Evolutionary conservation across 495 filamentous ascomycete species (phyloP).

Genomic region (Saxophila tyrrhenica): DNA sequence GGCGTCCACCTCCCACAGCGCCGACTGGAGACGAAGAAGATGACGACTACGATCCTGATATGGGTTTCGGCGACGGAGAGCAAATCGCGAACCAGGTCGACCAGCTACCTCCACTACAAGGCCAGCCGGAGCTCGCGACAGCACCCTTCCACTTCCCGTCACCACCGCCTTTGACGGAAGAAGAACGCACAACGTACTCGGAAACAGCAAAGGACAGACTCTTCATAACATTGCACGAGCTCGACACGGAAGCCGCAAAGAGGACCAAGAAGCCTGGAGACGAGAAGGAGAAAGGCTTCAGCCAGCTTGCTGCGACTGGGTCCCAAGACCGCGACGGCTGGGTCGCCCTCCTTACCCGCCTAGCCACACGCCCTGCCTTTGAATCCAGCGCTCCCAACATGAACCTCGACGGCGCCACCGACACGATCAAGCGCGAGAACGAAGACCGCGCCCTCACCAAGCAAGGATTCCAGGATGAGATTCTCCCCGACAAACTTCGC

Average conservation of each 20-base stretch:
- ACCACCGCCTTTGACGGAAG: constrained; percentile 58
- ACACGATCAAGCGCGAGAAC: constrained; percentile 41
- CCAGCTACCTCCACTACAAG: constrained; percentile 32
- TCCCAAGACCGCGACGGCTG: constrained; percentile 81
- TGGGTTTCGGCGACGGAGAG: constrained; percentile 48
- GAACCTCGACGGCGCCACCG: constrained; percentile 39
- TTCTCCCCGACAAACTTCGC: constrained; percentile 48
- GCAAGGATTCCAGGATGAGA: constrained; percentile 35
- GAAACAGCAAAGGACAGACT: constrained; percentile 60
- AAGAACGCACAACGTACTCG: constrained; percentile 56
- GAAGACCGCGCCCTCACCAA: constrained; percentile 1
- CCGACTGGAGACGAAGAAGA: constrained; percentile 57
- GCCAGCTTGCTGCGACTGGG: constrained; percentile 65
- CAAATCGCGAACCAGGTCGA: constrained; percentile 62
- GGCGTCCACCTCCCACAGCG: constrained; percentile 11
- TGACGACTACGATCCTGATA: constrained; percentile 61
- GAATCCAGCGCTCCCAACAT: constrained; percentile 49
- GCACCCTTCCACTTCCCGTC: constrained; percentile 66
- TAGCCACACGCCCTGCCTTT: constrained; percentile 69
- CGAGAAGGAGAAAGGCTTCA: constrained; percentile 48
- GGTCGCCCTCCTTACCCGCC: constrained; percentile 72
- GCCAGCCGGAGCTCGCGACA: constrained; percentile 46
- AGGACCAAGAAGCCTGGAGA: constrained; percentile 1
- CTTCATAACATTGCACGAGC: constrained; percentile 59
- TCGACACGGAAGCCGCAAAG: constrained; percentile 50